Conservation (phyloP, 1,284 basidiomycete species). For the Cutaneotrichosporon sp. region DNA sequence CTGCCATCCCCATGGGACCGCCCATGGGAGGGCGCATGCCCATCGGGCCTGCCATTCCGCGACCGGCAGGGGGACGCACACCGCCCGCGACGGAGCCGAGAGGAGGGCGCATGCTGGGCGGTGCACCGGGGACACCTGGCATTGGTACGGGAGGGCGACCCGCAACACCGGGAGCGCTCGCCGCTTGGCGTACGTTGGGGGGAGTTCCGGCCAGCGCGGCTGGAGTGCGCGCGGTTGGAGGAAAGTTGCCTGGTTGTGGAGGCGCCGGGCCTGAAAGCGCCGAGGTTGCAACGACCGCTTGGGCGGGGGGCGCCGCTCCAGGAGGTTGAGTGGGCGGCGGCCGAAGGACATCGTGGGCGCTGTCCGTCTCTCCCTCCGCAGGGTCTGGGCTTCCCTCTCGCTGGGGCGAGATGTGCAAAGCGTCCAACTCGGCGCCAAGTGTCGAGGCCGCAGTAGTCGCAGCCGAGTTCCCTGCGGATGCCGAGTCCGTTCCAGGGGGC, state of each 20-base stretch:
- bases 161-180: neutral
- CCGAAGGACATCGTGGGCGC: neutral
- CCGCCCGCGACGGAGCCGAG: neutral
- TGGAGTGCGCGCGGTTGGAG: neutral
- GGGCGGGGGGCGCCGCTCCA: neutral
- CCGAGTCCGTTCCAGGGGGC: neutral
- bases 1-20: constrained; percentile 24
- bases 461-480: neutral
- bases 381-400: neutral
- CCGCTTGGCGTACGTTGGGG: neutral
- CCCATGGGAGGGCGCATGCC: constrained; percentile 7
- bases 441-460: neutral
- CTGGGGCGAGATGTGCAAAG: neutral
- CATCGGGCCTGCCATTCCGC: constrained; percentile 2
- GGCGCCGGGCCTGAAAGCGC: neutral
- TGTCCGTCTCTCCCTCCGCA: neutral
- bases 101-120: neutral
- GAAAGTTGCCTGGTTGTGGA: neutral
- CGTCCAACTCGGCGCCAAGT: neutral
- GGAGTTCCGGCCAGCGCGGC: neutral
- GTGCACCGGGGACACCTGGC: neutral
- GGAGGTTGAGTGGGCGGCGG: neutral
- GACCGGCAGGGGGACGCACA: neutral
- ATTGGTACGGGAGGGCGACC: neutral
- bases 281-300: neutral